Conservation (phyloP, 192 early-diverging fungal species). For the Anaeromyces robustus region DNA sequence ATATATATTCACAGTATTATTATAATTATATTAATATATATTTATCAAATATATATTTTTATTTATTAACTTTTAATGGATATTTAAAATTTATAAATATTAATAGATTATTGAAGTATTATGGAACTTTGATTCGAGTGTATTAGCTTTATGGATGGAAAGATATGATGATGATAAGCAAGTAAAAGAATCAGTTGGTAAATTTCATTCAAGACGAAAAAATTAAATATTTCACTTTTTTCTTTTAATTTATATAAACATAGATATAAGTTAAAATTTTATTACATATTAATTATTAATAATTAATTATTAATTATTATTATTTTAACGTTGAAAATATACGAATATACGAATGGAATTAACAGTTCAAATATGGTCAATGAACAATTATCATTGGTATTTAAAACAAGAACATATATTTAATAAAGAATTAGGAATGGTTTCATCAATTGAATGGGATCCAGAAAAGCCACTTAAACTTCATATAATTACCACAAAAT, state of each 20-base stretch:
- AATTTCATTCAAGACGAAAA: not conserved
- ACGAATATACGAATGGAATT: too few species aligned
- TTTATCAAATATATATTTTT: not conserved
- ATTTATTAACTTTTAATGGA: not conserved
- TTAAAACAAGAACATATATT: constrained; percentile 69
- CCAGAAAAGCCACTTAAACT: constrained; percentile 47
- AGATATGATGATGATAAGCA: not conserved
- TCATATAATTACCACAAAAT: constrained; percentile 29
- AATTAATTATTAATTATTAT: too few species aligned
- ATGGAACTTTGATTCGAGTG: constrained; percentile 87
- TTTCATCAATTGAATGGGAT: constrained; percentile 64
- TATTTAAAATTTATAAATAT: too few species aligned
- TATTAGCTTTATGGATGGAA: constrained; percentile 57
- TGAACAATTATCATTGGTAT: constrained; percentile 94
- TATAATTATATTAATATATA: not conserved
- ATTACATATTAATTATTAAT: too few species aligned
- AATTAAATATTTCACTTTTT: constrained; percentile 1
- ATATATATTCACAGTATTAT: constrained; percentile 5
- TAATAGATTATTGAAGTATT: constrained; percentile 31
- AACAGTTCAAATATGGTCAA: constrained; percentile 76
- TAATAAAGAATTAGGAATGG: constrained; percentile 10
- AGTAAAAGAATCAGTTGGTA: constrained; percentile 1
- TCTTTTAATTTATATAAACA: not conserved
- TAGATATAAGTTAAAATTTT: too few species aligned
- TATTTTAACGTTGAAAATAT: too few species aligned